phyloP scores from a whole-genome alignment of 139 green algal genomes.

The Tetratostichococcus sp. region DNA sequence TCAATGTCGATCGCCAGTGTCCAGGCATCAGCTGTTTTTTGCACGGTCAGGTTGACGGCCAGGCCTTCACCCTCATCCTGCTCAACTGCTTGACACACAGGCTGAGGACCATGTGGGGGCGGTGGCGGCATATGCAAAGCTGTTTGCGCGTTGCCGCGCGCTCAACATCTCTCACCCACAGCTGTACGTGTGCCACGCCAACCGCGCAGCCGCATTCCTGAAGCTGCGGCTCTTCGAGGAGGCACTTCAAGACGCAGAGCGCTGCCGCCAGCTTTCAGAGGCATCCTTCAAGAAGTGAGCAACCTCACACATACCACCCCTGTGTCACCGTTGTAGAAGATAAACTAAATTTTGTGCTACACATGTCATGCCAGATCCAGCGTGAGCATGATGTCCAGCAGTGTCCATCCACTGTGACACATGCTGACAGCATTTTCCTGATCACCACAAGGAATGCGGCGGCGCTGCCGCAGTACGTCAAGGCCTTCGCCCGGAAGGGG shows the following conservation, averaged over 20 bases:
- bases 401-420: no score
- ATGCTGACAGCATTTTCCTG: neutral
- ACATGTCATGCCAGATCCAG: no score
- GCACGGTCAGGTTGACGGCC: no score
- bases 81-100: neutral
- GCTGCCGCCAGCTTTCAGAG: slow-evolving; percentile 25
- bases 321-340: no score
- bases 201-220: slow-evolving; percentile 48
- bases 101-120: slow-evolving; percentile 18
- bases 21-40: no score
- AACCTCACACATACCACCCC: neutral
- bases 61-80: no score
- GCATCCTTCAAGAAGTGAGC: slow-evolving; percentile 28
- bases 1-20: no score
- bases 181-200: slow-evolving; percentile 56
- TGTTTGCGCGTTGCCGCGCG: slow-evolving; percentile 38
- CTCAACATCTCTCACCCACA: slow-evolving; percentile 54
- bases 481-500: slow-evolving; percentile 49
- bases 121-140: slow-evolving; percentile 32
- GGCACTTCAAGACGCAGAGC: slow-evolving; percentile 31
- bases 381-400: no score
- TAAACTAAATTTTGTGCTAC: no score
- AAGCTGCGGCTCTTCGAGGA: slow-evolving; percentile 36
- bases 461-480: slow-evolving; percentile 34
- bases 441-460: neutral